Evolutionary conservation across 163 green algal species (phyloP), one percentile per base, ranked within the genome.

Genomic region (Coccomyxa subellipsoidea): DNA sequence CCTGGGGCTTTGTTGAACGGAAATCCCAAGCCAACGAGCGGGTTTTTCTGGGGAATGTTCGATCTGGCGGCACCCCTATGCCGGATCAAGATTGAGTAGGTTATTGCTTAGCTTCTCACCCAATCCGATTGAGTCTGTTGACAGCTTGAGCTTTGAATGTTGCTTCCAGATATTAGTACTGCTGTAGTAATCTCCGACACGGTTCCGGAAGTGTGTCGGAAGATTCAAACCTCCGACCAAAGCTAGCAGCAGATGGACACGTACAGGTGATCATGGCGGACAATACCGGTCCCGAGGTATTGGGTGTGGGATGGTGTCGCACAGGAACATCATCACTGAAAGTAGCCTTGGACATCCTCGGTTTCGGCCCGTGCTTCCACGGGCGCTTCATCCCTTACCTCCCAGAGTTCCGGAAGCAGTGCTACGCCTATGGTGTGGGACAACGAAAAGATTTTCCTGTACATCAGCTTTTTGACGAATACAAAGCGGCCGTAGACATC

Each of bases 311-410:
- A 27, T 77, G 70, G 70, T 77, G 70, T 34, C 32, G 70, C 32
- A 77, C 70, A n/a, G 70, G 70, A 0, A 77, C 70, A 15, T 47
- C 32, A 2, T 47, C 70, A 1, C 70, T 77, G 32, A 38, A 77
- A 40, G 70, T 77, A n/a, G 70, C 70, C 32, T 32, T 77, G 7
- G 70, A 77, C 32, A 27, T 31, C 18, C 70, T 77, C 7, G 70
- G 70, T 7, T 77, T 47, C 32, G 34, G 18, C 32, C 70, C 70
- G 27, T 77, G 70, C 70, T 77, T 77, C 70, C 70, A 77, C 70
- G 32, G 32, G n/a, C 70, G 70, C 70, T 77, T 77, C 34, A 38
- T 77, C 23, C 70, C 70, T 32, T 77, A 77, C 70, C 32, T 77
- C 27, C 70, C 70, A 77, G 70, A 53, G 32, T 23, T 77, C 32